phyloP scores from a whole-genome alignment of 129 eudicot species.

The Arctium lappa region DNA sequence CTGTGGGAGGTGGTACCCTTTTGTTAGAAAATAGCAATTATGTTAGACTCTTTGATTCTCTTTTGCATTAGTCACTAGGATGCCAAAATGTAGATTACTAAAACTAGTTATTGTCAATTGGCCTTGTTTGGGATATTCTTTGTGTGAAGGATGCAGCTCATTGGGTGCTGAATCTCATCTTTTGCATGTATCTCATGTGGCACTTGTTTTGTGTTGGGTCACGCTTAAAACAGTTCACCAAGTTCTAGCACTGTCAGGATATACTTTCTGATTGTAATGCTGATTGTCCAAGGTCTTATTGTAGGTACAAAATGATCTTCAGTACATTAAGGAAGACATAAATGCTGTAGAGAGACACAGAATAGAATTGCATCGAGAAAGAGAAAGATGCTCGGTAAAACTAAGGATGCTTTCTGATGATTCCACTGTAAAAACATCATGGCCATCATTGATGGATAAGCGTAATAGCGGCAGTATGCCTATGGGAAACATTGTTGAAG shows the following conservation, averaged over 20 bases:
- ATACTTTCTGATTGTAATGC: background rate
- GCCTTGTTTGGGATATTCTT: background rate
- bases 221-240: background rate
- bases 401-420: slow-evolving; percentile 56
- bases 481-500: slow-evolving; percentile 23
- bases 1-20: background rate
- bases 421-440: slow-evolving; percentile 32
- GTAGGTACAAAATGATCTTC: slow-evolving; percentile 81
- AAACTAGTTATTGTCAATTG: background rate
- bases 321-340: slow-evolving; percentile 81
- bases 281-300: slow-evolving; percentile 8
- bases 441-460: slow-evolving; percentile 67
- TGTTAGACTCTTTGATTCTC: background rate
- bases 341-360: slow-evolving; percentile 65
- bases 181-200: background rate
- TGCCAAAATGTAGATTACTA: background rate
- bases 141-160: background rate
- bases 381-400: slow-evolving; percentile 54
- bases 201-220: background rate
- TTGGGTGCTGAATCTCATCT: background rate
- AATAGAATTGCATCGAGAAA: slow-evolving; percentile 54
- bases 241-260: background rate
- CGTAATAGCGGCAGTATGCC: slow-evolving; percentile 33
- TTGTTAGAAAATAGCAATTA: background rate
- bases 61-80: background rate